These are phyloP conservation scores for Tripidium arundinaceum DNA, from an alignment of 202 grass and related monocot genomes.

Conservation along the genomic window DNA sequence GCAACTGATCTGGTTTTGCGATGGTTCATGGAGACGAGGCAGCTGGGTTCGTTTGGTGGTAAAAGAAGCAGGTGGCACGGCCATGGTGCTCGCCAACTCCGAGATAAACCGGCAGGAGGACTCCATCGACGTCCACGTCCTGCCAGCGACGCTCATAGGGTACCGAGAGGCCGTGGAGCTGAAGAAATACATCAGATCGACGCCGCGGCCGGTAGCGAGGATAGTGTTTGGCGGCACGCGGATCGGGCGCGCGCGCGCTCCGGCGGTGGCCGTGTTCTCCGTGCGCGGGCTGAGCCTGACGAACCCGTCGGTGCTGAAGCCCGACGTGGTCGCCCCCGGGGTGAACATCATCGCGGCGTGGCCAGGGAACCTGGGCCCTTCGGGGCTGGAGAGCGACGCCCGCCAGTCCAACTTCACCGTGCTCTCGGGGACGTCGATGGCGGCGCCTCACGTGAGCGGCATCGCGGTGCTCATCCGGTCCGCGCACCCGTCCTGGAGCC, in stretches of 20 bases:
- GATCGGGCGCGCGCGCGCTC: conserved; percentile 48
- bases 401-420: conserved; percentile 68
- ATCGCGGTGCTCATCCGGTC: conserved; percentile 62
- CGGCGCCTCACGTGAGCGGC: conserved; percentile 76
- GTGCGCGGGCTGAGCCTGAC: conserved; percentile 66
- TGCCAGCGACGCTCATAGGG: conserved; percentile 63
- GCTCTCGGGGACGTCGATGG: conserved; percentile 91
- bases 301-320: conserved; percentile 77
- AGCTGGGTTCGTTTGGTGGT: no score
- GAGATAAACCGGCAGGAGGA: conserved; percentile 71
- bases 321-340: conserved; percentile 71
- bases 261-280: conserved; percentile 67
- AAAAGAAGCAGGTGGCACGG: conserved; percentile 51
- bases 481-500: conserved; percentile 59
- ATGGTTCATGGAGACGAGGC: conserved; percentile 52
- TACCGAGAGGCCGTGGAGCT: conserved; percentile 47
- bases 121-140: conserved; percentile 77
- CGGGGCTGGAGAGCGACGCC: conserved; percentile 53
- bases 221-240: conserved; percentile 67
- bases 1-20: not conserved
- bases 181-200: conserved; percentile 67
- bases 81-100: conserved; percentile 76
- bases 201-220: conserved; percentile 34
- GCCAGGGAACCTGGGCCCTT: conserved; percentile 57
- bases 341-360: conserved; percentile 95